A percentile compares a stretch with the other conserved stretches of the same genome.
These are phyloP conservation scores for Penicillium frequentans DNA, from an alignment of 2,329 filamentous ascomycete genomes.

Conservation along the genomic window DNA sequence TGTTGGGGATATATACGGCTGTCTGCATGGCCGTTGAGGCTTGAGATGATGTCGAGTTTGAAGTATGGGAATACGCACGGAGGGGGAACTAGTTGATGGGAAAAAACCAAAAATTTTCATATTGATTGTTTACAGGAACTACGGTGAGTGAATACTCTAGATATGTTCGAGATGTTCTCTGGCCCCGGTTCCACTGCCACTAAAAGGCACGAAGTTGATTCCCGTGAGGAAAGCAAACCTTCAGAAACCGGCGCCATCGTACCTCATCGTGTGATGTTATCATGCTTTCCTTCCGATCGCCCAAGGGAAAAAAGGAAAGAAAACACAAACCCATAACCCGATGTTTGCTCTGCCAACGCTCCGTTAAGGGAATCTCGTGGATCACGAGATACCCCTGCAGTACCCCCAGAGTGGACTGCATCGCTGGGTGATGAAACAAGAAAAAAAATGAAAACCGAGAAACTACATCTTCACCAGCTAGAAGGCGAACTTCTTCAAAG, in stretches of 20 bases:
- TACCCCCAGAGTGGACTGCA: slow-evolving; percentile 69
- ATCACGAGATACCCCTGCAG: slow-evolving; percentile 67
- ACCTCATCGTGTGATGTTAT: slow-evolving; percentile 25
- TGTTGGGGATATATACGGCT: background rate
- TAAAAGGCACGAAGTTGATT: slow-evolving; percentile 12
- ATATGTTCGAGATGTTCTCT: slow-evolving; percentile 43
- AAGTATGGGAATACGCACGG: background rate
- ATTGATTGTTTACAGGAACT: slow-evolving; percentile 5
- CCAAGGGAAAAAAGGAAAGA: slow-evolving; percentile 1
- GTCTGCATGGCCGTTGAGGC: background rate
- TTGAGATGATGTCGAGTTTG: background rate
- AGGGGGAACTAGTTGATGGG: background rate
- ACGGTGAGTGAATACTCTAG: background rate
- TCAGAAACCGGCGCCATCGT: slow-evolving; percentile 40
- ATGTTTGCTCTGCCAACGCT: slow-evolving; percentile 70
- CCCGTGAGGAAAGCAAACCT: slow-evolving; percentile 6
- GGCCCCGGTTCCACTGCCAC: slow-evolving; percentile 36
- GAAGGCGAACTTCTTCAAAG: slow-evolving; percentile 8
- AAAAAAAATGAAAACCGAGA: slow-evolving; percentile 4
- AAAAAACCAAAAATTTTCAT: background rate
- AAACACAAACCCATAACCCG: slow-evolving; percentile 25
- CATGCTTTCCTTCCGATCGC: background rate
- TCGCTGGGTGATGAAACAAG: slow-evolving; percentile 57
- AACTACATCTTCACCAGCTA: slow-evolving; percentile 1
- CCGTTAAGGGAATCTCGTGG: slow-evolving; percentile 75